These are phyloP conservation scores for Coemansia reversa DNA, from an alignment of 192 early-diverging fungal species.

Conservation along the genomic window DNA sequence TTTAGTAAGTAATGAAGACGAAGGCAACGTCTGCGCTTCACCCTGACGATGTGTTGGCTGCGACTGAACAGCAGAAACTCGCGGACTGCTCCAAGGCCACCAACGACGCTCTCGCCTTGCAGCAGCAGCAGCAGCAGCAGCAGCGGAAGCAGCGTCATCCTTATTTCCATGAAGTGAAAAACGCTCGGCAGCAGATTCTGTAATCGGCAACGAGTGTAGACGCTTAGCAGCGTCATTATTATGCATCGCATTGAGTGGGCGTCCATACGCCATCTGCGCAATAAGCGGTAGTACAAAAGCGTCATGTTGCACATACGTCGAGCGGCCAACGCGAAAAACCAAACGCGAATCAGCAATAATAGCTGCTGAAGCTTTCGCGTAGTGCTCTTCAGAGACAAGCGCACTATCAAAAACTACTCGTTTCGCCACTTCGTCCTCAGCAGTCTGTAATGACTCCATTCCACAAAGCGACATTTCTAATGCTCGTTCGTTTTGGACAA, in stretches of 20 bases:
- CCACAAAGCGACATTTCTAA: slow-evolving; percentile 44
- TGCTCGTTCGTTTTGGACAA: background rate
- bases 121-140: background rate
- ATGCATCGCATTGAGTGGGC: slow-evolving; percentile 8
- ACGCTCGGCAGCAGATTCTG: background rate
- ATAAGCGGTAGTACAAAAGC: slow-evolving; percentile 36
- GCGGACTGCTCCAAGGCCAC: slow-evolving; percentile 44
- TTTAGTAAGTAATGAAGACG: no score
- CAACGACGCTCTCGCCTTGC: slow-evolving; percentile 35
- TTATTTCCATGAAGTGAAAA: background rate
- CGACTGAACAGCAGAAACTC: background rate
- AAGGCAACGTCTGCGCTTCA: no score
- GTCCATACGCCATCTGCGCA: slow-evolving; percentile 42
- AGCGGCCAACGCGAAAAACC: slow-evolving; percentile 19
- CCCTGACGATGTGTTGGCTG: no score
- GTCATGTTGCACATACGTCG: slow-evolving; percentile 32
- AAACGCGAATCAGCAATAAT: slow-evolving; percentile 29
- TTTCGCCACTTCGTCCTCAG: slow-evolving; percentile 6
- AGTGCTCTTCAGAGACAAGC: slow-evolving; percentile 13
- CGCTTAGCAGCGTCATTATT: background rate
- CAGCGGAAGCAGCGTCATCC: background rate
- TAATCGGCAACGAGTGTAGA: background rate
- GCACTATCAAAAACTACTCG: slow-evolving; percentile 16
- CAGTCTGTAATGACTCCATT: slow-evolving; percentile 18
- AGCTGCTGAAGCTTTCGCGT: slow-evolving; percentile 17